These are phyloP conservation scores for Triticum monococcum DNA, from an alignment of 176 grass and related monocot species.

Conservation along the genomic window DNA sequence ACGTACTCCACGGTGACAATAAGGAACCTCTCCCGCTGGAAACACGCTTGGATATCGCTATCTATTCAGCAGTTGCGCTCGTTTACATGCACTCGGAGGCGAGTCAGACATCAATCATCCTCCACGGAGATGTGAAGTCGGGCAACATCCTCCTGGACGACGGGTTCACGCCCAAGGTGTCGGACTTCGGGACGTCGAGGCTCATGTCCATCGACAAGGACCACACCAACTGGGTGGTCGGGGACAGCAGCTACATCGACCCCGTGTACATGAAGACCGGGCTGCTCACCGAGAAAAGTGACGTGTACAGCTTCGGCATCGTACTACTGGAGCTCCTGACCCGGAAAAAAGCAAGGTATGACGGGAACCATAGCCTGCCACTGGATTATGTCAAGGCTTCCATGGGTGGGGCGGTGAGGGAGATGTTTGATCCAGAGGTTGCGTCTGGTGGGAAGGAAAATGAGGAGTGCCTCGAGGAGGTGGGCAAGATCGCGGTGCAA, in stretches of 20 bases:
- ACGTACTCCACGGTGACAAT: neutral
- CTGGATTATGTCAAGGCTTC: neutral
- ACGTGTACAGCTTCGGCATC: neutral
- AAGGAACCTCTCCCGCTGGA: neutral
- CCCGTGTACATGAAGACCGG: neutral
- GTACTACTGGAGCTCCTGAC: conserved; percentile 18
- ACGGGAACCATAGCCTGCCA: neutral
- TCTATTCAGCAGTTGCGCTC: neutral
- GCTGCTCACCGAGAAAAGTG: neutral
- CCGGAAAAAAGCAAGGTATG: neutral
- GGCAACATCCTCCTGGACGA: neutral
- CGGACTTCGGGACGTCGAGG: neutral
- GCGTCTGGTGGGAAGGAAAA: neutral
- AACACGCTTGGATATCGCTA: neutral
- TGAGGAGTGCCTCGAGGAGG: neutral
- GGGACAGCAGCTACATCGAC: conserved; percentile 19
- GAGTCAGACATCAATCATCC: neutral
- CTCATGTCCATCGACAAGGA: neutral
- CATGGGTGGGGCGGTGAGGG: neutral
- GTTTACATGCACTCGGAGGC: neutral
- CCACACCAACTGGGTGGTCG: neutral
- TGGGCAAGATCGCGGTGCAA: neutral
- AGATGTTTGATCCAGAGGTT: neutral
- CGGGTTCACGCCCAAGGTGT: neutral
- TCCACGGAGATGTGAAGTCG: neutral